Evolutionary conservation across 176 grass and related monocot species (phyloP).

Genomic region (Thinopyrum elongatum): DNA sequence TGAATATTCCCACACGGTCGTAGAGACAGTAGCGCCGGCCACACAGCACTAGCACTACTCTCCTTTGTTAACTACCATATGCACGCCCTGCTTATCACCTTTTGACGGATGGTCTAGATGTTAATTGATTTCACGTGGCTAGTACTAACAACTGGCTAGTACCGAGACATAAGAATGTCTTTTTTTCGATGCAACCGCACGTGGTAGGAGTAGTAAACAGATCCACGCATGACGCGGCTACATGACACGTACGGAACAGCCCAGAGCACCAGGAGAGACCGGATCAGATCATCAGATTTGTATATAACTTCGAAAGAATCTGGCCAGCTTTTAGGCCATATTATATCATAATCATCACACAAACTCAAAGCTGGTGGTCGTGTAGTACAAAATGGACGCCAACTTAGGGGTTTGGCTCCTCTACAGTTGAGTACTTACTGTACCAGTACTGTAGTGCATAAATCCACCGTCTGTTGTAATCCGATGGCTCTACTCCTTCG

Average conservation of each 20-base stretch:
- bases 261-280: background rate
- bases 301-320: constrained; percentile 37
- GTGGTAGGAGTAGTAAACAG: background rate
- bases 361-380: too few relatives aligned
- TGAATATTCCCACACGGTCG: constrained; percentile 20
- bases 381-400: too few relatives aligned
- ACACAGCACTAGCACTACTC: background rate
- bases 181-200: constrained; percentile 25
- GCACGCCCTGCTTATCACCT: background rate
- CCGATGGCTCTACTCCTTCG: too few relatives aligned
- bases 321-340: constrained; percentile 28
- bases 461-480: too few relatives aligned
- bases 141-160: constrained; percentile 18
- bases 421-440: too few relatives aligned
- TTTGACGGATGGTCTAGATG: background rate
- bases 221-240: background rate
- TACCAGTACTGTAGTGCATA: too few relatives aligned
- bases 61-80: background rate
- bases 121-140: background rate
- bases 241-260: constrained; percentile 16
- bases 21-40: background rate
- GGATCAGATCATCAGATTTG: constrained; percentile 35
- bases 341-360: background rate
- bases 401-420: too few relatives aligned
- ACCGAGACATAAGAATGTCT: constrained; percentile 35